Evolutionary conservation across 768 basidiomycete species (phyloP), one percentile per base, ranked within the genome.

Genomic region (Mycena polygramma): DNA sequence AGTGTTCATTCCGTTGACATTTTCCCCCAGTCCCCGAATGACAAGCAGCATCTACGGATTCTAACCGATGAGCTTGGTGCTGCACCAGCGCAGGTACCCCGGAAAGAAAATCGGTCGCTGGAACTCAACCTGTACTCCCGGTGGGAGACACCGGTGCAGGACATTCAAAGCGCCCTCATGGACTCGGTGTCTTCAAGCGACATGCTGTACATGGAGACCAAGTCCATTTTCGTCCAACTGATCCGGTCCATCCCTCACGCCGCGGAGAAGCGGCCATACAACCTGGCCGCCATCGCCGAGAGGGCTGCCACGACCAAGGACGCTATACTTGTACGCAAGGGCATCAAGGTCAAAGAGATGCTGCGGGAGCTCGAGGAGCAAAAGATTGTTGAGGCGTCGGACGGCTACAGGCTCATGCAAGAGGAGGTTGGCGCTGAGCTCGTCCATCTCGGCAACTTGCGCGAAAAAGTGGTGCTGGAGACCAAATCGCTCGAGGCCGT

Each of bases 281-380:
- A 98, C 78, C 89, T 99, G 20, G 85, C 91, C 35, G 90, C 87
- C 8, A 92, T 99, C 69, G 97, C 97, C 13, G 98, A 99, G 80
- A 87, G 92, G 26, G 97, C 98, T 7, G 98, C 98, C 20, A 98
- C 98, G 26, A 96, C 97, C 57, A 99, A 98, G 81, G 98, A 99
- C 78, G 94, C 95, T 37, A 93, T 92, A 30, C 90, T 99, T 36
- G 98, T 99, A 37, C 90, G 97, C 48, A 96, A 93, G 78, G 98
- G 98, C 41, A 98, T 99, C 90, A 99, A 99, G 79, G 97, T 99
- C 76, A 98, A 99, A 86, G 97, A 98, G 85, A 97, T 99, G 94
- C 85, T 99, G 39, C 90, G 97, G 60, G 98, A 99, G 80, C 85
- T 99, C 54, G 97, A 98, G 79, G 94, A 97, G 77, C 87, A 91